Base-by-base conservation (phyloP, 2,329 filamentous ascomycete genomes). In the Uncinocarpus reesii region DNA sequence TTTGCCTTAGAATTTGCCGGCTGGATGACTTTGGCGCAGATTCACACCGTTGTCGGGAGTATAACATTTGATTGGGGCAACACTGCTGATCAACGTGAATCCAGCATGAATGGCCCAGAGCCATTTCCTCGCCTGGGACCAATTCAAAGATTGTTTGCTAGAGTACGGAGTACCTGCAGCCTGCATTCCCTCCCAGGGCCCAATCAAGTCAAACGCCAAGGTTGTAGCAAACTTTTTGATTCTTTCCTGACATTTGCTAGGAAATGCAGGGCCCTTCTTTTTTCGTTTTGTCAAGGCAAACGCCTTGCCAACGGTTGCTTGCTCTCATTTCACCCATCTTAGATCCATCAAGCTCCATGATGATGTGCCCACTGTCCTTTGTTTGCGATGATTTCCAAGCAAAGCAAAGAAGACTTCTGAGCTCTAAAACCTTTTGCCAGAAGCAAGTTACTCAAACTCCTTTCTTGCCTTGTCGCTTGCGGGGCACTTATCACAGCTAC, bases 191-290 rank as follows among this genome's bases (percentile, higher is more conserved):
- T 35, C 16, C 11, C 13, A 34, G 28, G 8, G 16, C 7, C 37
- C 16, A 42, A 48, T 48, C 37, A 42, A 35, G 16, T 23, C 16
- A 29, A 38, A 18, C 34, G 38, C 46, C 46, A 46, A 50, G 42
- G 21, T 21, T 35, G 15, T 4, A 50, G 48, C 48, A 50, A 50
- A 50, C 48, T 46, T 50, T n/a, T 32, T 40, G 23, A 28, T 21
- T 10, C 34, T 23, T 20, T 31, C 21, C 20, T 40, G 21, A 34
- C 11, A 36, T 29, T 32, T 36, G 21, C 16, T 11, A 34, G 6
- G 36, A 42, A 24, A 46, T 26, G n/a, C 16, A 42, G 36, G 34
- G 26, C 35, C 38, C 18, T 24, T 26, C 38, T 24, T 24, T 26
- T 31, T 29, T 28, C n/a, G 1, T 32, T 20, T 21, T n/a, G 7